Evolutionary conservation across 345 rosid species (phyloP).

Genomic region (Eucalyptus lansdowneana): DNA sequence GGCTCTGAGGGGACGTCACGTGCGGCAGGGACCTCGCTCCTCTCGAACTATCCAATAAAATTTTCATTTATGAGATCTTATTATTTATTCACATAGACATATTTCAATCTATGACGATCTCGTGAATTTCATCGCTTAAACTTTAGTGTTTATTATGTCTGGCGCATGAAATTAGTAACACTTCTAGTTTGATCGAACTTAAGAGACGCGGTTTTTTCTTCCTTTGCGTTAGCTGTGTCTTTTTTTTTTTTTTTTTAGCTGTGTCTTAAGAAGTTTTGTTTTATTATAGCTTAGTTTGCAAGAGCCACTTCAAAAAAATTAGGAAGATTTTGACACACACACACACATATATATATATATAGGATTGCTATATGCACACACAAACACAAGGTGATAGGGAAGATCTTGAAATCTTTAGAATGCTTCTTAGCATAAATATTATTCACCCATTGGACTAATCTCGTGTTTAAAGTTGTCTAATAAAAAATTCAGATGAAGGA

Average conservation of each 20-base stretch:
- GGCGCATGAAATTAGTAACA: rapidly evolving
- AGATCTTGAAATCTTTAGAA: too few relatives aligned
- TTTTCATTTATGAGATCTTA: not conserved
- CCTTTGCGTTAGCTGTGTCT: not conserved
- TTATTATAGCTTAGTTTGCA: not conserved
- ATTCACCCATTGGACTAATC: not conserved
- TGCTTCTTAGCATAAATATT: not conserved
- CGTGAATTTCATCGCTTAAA: not conserved
- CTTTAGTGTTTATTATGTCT: not conserved
- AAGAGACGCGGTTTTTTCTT: not conserved
- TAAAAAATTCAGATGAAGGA: too few relatives aligned
- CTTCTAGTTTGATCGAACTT: not conserved
- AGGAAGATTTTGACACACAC: too few relatives aligned
- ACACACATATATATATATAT: not conserved
- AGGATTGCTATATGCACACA: not conserved
- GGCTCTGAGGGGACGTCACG: not conserved
- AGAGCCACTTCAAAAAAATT: not conserved
- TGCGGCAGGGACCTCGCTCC: not conserved
- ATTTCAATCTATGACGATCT: not conserved
- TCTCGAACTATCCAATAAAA: not conserved
- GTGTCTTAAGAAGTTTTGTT: not conserved
- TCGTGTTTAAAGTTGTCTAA: not conserved
- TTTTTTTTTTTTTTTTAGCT: too few relatives aligned
- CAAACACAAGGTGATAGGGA: too few relatives aligned
- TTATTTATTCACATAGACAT: not conserved